Evolutionary conservation across 169 alveolate genomes (phyloP).

Genomic region (Cryptosporidium canis): DNA sequence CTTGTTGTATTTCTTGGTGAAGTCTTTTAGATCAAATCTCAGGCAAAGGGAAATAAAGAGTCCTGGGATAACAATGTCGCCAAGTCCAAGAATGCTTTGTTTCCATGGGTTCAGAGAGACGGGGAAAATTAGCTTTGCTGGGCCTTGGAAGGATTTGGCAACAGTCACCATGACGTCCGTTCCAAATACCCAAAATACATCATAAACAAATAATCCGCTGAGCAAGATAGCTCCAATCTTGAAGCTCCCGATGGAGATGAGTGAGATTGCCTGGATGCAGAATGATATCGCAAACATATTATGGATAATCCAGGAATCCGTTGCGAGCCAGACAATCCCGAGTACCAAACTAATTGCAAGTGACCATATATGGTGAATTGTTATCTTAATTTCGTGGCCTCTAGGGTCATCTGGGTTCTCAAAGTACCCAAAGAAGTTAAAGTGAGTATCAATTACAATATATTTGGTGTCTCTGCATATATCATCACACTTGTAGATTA

Average conservation of each 20-base stretch:
- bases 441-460: constrained; percentile 54
- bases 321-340: constrained; percentile 79
- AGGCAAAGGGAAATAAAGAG: constrained; percentile 89
- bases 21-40: constrained; percentile 84
- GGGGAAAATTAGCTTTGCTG: constrained; percentile 91
- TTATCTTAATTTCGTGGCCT: constrained; percentile 73
- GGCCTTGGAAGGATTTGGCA: constrained; percentile 91
- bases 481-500: constrained; percentile 62
- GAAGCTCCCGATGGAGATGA: constrained; percentile 87
- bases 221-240: constrained; percentile 87
- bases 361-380: constrained; percentile 79
- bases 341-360: constrained; percentile 75
- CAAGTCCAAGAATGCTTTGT: constrained; percentile 91
- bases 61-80: constrained; percentile 95
- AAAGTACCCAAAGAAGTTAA: constrained; percentile 66
- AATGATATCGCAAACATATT: constrained; percentile 89
- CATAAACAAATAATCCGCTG: constrained; percentile 90
- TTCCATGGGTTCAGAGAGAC: constrained; percentile 79
- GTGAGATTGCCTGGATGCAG: constrained; percentile 87
- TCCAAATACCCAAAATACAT: constrained; percentile 93
- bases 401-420: constrained; percentile 70
- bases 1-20: constrained; percentile 69
- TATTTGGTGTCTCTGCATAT: constrained; percentile 35
- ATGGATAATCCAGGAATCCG: constrained; percentile 87
- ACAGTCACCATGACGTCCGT: constrained; percentile 95